Conservation (phyloP, 2,329 filamentous ascomycete genomes). For the Penicillium sp. region DNA sequence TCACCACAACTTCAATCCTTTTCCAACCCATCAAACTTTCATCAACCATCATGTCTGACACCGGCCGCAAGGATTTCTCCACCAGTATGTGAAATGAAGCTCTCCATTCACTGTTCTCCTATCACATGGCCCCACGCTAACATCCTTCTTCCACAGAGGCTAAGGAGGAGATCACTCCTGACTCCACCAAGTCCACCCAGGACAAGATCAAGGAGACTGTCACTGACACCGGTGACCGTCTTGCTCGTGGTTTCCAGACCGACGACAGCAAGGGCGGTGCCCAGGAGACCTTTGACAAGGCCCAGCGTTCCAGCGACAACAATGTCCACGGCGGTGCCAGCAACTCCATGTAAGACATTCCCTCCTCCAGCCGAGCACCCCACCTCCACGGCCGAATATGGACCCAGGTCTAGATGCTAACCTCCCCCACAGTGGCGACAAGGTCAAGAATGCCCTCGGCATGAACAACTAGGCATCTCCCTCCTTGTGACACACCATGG, state of each 20-base stretch:
- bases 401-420: conserved; percentile 9
- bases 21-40: conserved; percentile 4
- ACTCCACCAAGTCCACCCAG: conserved; percentile 64
- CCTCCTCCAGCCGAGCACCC: rapidly evolving
- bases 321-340: conserved; percentile 42
- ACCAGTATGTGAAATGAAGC: conserved; percentile 46
- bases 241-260: conserved; percentile 55
- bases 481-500: not conserved
- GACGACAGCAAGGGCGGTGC: conserved; percentile 60
- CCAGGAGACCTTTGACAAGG: conserved; percentile 58
- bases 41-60: conserved; percentile 60
- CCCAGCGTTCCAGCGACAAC: conserved; percentile 51
- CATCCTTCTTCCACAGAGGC: conserved; percentile 46
- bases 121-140: not conserved
- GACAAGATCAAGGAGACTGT: conserved; percentile 62
- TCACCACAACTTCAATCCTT: conserved; percentile 3
- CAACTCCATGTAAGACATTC: conserved; percentile 43
- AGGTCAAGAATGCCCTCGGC: conserved; percentile 50
- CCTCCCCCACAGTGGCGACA: conserved; percentile 39
- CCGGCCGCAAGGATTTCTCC: conserved; percentile 64
- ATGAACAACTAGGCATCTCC: conserved; percentile 35
- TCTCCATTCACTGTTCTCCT: not conserved
- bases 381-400: not conserved
- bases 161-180: conserved; percentile 61
- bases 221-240: conserved; percentile 61